Percentiles rank a stretch among this genome's conserved stretches.
These are phyloP conservation scores for Aspergillus affinis DNA, from an alignment of 495 filamentous ascomycete genomes.

Conservation along the genomic window DNA sequence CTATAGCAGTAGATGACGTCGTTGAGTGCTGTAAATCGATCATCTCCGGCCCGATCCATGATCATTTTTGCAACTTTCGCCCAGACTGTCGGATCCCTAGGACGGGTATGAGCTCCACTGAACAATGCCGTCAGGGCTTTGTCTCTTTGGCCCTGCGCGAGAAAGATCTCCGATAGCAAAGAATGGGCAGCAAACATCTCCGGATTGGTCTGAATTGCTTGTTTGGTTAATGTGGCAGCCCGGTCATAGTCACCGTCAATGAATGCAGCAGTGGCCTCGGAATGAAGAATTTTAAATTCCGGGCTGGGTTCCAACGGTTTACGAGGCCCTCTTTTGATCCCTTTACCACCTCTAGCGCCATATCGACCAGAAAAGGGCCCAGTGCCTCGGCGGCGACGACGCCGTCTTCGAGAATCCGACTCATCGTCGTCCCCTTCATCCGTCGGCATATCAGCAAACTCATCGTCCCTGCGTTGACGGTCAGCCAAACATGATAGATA, in stretches of 20 bases:
- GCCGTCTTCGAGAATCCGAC: slow-evolving; percentile 25
- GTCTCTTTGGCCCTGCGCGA: slow-evolving; percentile 64
- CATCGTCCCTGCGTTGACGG: slow-evolving; percentile 26
- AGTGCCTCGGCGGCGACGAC: slow-evolving; percentile 35
- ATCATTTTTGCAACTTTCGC: slow-evolving; percentile 64
- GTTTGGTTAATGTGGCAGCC: slow-evolving; percentile 59
- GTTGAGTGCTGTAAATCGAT: slow-evolving; percentile 49
- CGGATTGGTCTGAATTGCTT: slow-evolving; percentile 77
- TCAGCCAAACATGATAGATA: neutral
- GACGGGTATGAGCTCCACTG: slow-evolving; percentile 69
- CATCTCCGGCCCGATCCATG: slow-evolving; percentile 58
- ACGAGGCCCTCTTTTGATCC: slow-evolving; percentile 63
- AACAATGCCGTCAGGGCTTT: slow-evolving; percentile 67
- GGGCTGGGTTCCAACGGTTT: slow-evolving; percentile 68
- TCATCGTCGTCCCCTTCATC: slow-evolving; percentile 32
- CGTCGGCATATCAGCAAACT: slow-evolving; percentile 13
- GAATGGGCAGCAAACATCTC: slow-evolving; percentile 81
- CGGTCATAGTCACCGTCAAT: slow-evolving; percentile 63
- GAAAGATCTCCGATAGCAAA: slow-evolving; percentile 69
- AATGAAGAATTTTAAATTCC: slow-evolving; percentile 71
- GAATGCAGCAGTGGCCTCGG: slow-evolving; percentile 68
- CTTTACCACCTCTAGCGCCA: slow-evolving; percentile 49
- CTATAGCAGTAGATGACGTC: slow-evolving; percentile 69
- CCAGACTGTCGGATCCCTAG: slow-evolving; percentile 68
- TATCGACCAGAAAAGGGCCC: slow-evolving; percentile 44